These are phyloP conservation scores for Microcos paniculata DNA, from an alignment of 345 rosid species.

Conservation along the genomic window DNA sequence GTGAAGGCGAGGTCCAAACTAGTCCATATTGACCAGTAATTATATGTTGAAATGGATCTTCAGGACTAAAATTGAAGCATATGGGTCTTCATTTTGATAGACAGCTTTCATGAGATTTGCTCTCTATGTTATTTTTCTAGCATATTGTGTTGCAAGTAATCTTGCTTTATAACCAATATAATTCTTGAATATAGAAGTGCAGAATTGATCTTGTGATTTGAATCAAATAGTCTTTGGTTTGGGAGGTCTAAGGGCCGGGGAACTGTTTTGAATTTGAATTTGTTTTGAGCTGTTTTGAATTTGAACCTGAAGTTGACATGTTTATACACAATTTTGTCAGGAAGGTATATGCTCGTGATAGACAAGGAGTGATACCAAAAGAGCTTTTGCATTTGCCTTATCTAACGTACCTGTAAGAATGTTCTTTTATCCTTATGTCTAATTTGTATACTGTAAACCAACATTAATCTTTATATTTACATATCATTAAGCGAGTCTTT, in stretches of 20 bases:
- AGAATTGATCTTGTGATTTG: not conserved
- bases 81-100: too few relatives aligned
- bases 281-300: not conserved
- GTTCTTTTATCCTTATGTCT: not conserved
- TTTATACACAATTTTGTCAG: constrained; percentile 17
- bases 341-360: constrained; percentile 26
- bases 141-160: not conserved
- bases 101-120: too few relatives aligned
- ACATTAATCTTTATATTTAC: not conserved
- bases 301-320: constrained; percentile 4
- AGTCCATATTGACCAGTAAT: not conserved
- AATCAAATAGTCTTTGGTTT: not conserved
- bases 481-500: not conserved
- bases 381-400: too few relatives aligned
- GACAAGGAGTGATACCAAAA: constrained; percentile 26
- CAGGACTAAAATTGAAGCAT: too few relatives aligned
- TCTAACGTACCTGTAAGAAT: constrained; percentile 13
- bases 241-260: not conserved
- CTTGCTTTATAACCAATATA: too few relatives aligned
- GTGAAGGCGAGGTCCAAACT: not conserved
- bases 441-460: not conserved
- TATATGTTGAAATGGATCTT: too few relatives aligned
- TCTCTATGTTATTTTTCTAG: too few relatives aligned
- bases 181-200: not conserved
- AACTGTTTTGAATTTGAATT: not conserved